phyloP scores from a whole-genome alignment of 768 basidiomycete genomes.

The Boletellus sp. region DNA sequence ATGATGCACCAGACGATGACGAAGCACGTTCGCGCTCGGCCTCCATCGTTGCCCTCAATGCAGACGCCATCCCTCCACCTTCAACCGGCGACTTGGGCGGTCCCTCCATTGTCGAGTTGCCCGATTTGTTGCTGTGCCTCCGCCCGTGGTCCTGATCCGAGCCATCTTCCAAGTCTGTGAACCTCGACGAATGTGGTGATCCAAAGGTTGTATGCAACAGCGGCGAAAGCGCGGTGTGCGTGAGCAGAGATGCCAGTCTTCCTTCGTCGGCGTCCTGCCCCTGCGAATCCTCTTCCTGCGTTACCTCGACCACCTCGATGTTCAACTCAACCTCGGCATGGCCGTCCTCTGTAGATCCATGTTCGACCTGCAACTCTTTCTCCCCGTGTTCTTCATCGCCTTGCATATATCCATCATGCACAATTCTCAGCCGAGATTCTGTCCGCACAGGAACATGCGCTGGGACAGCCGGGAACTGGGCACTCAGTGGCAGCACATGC shows the following conservation, averaged over 20 bases:
- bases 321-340: background rate
- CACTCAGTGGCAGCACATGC: slow-evolving; percentile 19
- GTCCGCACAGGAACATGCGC: slow-evolving; percentile 28
- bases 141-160: slow-evolving; percentile 22
- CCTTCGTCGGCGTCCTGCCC: slow-evolving; percentile 8
- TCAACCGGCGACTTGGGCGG: slow-evolving; percentile 10
- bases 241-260: slow-evolving; percentile 2
- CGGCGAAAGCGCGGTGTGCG: slow-evolving; percentile 28
- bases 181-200: slow-evolving; percentile 34
- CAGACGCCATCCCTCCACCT: slow-evolving; percentile 16
- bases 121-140: slow-evolving; percentile 14
- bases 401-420: slow-evolving; percentile 24
- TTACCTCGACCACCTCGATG: slow-evolving; percentile 14
- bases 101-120: slow-evolving; percentile 16
- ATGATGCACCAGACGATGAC: background rate
- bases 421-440: slow-evolving; percentile 30
- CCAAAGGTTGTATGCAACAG: slow-evolving; percentile 41
- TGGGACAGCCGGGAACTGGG: slow-evolving; percentile 33
- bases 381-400: slow-evolving; percentile 18
- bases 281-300: slow-evolving; percentile 8
- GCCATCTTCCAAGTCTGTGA: slow-evolving; percentile 29
- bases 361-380: slow-evolving; percentile 14
- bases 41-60: slow-evolving; percentile 16
- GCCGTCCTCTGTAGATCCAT: slow-evolving; percentile 18
- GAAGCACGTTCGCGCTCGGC: background rate